Conservation (phyloP, 257 asterid genomes). For the Misopates orontium region DNA sequence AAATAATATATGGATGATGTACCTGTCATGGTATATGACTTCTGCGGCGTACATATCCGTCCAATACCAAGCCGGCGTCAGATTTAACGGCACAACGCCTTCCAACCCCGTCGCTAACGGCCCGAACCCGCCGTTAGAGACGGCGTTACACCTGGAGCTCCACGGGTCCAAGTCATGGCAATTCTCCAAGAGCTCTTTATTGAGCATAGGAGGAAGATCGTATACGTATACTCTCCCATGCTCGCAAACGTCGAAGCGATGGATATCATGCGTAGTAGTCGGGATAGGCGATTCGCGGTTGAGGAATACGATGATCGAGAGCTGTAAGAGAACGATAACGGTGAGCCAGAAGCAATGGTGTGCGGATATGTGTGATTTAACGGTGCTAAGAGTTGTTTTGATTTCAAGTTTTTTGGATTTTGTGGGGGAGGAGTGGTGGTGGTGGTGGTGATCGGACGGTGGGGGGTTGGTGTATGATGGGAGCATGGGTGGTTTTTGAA, state of each 20-base stretch:
- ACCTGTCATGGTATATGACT: slow-evolving; percentile 50
- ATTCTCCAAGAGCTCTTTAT: slow-evolving; percentile 43
- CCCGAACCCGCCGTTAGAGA: slow-evolving; percentile 62
- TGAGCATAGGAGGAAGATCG: slow-evolving; percentile 52
- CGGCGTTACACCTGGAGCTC: slow-evolving; percentile 54
- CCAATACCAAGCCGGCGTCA: slow-evolving; percentile 62
- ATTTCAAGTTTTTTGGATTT: slow-evolving; percentile 20
- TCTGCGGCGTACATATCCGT: slow-evolving; percentile 69
- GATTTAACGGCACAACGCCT: slow-evolving; percentile 36
- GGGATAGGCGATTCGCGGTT: slow-evolving; percentile 27
- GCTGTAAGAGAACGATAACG: slow-evolving; percentile 36
- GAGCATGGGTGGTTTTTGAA: not conserved
- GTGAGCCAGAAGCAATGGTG: slow-evolving; percentile 38
- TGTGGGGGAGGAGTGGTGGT: slow-evolving; percentile 22
- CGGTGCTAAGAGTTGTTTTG: slow-evolving; percentile 30
- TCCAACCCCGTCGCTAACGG: slow-evolving; percentile 46
- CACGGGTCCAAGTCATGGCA: slow-evolving; percentile 60
- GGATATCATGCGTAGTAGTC: too few relatives aligned
- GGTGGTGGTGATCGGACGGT: slow-evolving; percentile 20
- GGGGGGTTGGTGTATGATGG: too few relatives aligned
- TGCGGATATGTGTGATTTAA: slow-evolving; percentile 41
- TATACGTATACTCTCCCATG: slow-evolving; percentile 49
- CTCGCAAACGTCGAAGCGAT: slow-evolving; percentile 18
- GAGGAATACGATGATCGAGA: slow-evolving; percentile 38
- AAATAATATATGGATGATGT: too few relatives aligned